phyloP scores from a whole-genome alignment of 768 basidiomycete species.

The Tricholoma bakamatsutake region DNA sequence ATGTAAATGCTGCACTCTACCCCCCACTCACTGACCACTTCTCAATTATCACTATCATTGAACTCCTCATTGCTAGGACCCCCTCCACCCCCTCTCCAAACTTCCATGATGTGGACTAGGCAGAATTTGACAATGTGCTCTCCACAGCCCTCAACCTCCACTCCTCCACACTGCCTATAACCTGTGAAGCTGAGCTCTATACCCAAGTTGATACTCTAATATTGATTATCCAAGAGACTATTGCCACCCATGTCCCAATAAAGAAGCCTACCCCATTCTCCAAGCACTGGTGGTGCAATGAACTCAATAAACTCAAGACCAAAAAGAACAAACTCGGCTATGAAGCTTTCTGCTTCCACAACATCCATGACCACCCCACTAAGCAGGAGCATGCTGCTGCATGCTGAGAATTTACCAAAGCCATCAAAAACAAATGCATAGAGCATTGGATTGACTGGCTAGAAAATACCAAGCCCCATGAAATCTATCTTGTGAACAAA shows the following conservation, averaged over 20 bases:
- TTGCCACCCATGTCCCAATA: slow-evolving; percentile 1
- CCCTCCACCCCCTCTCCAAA: background rate
- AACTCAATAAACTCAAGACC: slow-evolving; percentile 12
- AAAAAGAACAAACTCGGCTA: background rate
- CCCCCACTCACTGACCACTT: slow-evolving; percentile 27
- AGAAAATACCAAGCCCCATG: background rate
- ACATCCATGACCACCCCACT: background rate
- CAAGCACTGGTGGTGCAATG: slow-evolving; percentile 17
- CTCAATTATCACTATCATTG: slow-evolving; percentile 18
- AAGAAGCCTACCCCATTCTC: slow-evolving; percentile 10
- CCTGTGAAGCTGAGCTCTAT: background rate
- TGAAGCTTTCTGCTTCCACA: background rate
- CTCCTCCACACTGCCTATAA: background rate
- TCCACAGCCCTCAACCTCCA: background rate
- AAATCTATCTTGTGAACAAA: slow-evolving; percentile 4
- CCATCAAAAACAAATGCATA: background rate
- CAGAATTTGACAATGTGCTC: slow-evolving; percentile 12
- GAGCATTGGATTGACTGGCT: background rate
- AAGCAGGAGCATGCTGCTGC: background rate
- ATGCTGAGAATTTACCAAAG: background rate
- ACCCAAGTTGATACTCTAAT: background rate
- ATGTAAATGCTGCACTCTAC: background rate
- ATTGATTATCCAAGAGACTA: slow-evolving; percentile 4
- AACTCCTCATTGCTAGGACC: background rate
- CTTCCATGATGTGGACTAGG: slow-evolving; percentile 19